phyloP scores from a whole-genome alignment of 2,329 filamentous ascomycete genomes.

The Microdochium bolleyi region DNA sequence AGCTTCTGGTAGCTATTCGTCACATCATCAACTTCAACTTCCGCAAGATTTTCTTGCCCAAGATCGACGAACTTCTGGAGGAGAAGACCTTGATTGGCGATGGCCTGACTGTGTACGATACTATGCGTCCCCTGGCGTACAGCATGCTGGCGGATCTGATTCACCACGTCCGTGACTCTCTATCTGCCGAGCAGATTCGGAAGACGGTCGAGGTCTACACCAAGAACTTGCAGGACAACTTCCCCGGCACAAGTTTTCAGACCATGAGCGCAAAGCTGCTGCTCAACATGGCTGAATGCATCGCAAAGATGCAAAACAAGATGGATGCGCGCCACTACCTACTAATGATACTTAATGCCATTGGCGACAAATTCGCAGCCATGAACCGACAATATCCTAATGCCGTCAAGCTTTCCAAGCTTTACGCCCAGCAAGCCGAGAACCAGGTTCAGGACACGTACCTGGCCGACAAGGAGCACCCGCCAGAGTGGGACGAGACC shows the following conservation, averaged over 20 bases:
- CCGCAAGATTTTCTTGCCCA: slow-evolving; percentile 84
- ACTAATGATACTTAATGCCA: slow-evolving; percentile 95
- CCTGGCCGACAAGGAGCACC: slow-evolving; percentile 70
- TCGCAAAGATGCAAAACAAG: slow-evolving; percentile 89
- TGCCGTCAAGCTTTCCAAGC: slow-evolving; percentile 83
- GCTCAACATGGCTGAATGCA: slow-evolving; percentile 97
- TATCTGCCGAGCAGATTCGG: slow-evolving; percentile 84
- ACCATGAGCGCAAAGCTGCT: slow-evolving; percentile 98
- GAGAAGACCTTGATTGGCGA: slow-evolving; percentile 92
- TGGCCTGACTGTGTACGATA: slow-evolving; percentile 92
- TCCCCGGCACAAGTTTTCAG: slow-evolving; percentile 96
- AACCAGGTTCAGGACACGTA: slow-evolving; percentile 63
- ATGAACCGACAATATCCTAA: slow-evolving; percentile 98
- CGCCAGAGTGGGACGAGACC: slow-evolving; percentile 94
- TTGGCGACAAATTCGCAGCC: slow-evolving; percentile 93
- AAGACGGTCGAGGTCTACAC: slow-evolving; percentile 97
- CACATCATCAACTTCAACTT: slow-evolving; percentile 99
- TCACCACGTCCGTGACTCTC: slow-evolving; percentile 87
- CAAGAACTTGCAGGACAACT: slow-evolving; percentile 88
- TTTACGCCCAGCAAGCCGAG: slow-evolving; percentile 63
- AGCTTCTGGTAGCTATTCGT: slow-evolving; percentile 88
- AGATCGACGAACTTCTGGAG: slow-evolving; percentile 92
- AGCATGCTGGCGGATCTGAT: slow-evolving; percentile 98
- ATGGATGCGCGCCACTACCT: slow-evolving; percentile 90
- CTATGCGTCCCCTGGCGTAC: slow-evolving; percentile 89